These are phyloP conservation scores for Kalmusia sp. DNA, from an alignment of 2,329 filamentous ascomycete genomes.

Conservation along the genomic window DNA sequence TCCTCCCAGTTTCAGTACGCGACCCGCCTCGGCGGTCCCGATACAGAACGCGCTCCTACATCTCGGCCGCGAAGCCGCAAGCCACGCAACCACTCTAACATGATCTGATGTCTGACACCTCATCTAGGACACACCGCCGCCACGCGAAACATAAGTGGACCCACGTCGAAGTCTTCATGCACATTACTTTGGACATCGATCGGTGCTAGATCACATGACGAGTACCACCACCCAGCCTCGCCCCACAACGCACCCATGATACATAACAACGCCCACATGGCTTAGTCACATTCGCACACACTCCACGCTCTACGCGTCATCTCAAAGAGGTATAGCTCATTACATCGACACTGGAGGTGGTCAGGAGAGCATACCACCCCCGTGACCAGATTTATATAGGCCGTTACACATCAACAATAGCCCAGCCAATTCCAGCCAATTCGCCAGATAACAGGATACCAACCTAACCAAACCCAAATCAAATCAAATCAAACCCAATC, in stretches of 20 bases:
- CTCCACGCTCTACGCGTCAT: background rate
- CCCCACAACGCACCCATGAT: too few species aligned
- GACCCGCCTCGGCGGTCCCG: background rate
- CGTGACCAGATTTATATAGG: conserved; percentile 18
- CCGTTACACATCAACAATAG: conserved; percentile 28
- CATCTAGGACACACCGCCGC: background rate
- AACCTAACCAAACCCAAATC: conserved; percentile 4
- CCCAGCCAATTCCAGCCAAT: too few species aligned
- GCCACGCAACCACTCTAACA: too few species aligned
- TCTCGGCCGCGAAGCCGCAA: too few species aligned
- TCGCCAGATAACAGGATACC: too few species aligned
- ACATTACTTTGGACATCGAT: background rate
- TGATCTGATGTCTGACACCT: background rate
- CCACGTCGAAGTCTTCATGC: background rate
- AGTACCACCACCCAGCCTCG: too few species aligned
- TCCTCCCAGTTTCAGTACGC: background rate
- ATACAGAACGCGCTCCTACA: background rate
- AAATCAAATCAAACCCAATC: conserved; percentile 1
- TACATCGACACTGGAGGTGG: background rate
- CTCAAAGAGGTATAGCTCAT: conserved; percentile 1
- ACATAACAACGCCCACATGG: background rate
- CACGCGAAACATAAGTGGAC: background rate
- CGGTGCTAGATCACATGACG: background rate
- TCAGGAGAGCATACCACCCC: background rate
- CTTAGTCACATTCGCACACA: background rate